Evolutionary conservation across 1,284 basidiomycete species (phyloP).

Genomic region (Moesziomyces globuligerus): DNA sequence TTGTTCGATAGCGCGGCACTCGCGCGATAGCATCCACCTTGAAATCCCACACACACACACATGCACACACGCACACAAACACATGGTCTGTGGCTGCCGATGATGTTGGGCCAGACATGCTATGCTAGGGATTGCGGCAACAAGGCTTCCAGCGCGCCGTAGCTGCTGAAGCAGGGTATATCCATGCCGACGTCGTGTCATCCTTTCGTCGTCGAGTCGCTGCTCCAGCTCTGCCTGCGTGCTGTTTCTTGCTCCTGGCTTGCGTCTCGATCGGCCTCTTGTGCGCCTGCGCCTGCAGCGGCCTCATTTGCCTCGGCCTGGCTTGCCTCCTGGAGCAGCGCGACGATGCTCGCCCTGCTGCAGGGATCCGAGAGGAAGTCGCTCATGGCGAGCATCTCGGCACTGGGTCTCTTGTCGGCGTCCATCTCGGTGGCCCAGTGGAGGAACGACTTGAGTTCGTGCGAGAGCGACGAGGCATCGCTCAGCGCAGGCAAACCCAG

Average conservation of each 20-base stretch:
- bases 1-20: too few species aligned
- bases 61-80: background rate
- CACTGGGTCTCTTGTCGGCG: conserved; percentile 49
- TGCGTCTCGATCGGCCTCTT: background rate
- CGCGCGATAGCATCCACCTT: too few species aligned
- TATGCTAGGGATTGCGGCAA: background rate
- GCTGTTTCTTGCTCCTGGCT: conserved; percentile 1
- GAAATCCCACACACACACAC: too few species aligned
- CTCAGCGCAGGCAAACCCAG: conserved; percentile 50
- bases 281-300: background rate
- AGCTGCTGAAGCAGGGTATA: background rate
- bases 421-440: conserved; percentile 59
- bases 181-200: conserved; percentile 4
- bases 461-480: conserved; percentile 28
- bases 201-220: conserved; percentile 48
- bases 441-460: conserved; percentile 55
- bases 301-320: conserved; percentile 24
- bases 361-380: conserved; percentile 47
- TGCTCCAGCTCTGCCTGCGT: conserved; percentile 43
- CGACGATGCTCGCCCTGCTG: conserved; percentile 36
- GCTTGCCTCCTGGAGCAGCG: conserved; percentile 35
- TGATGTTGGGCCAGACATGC: too few species aligned
- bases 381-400: conserved; percentile 52
- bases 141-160: background rate
- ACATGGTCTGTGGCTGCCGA: too few species aligned